These are phyloP conservation scores for Fraxinus baroniana DNA, from an alignment of 305 asterid species.

Conservation along the genomic window DNA sequence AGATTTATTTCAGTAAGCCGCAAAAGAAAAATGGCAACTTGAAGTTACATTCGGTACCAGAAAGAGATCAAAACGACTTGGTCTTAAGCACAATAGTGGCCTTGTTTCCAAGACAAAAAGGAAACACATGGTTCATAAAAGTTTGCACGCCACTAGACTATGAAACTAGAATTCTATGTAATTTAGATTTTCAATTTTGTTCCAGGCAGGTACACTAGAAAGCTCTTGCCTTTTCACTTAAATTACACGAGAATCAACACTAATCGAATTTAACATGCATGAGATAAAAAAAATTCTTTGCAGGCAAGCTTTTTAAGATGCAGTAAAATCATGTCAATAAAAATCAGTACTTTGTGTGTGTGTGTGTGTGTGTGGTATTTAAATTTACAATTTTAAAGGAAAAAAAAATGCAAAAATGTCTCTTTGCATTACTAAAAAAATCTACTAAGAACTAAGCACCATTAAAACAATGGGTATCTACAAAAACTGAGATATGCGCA, in stretches of 20 bases:
- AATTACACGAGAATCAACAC: neutral
- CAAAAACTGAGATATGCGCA: neutral
- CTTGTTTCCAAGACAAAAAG: neutral
- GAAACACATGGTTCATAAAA: neutral
- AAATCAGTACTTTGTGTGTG: neutral
- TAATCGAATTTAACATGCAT: neutral
- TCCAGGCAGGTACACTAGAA: neutral
- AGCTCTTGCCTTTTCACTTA: neutral
- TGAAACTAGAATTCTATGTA: neutral
- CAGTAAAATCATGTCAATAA: neutral
- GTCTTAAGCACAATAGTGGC: neutral
- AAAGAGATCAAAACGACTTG: neutral
- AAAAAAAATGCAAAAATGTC: neutral
- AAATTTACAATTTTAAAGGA: neutral
- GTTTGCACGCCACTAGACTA: neutral
- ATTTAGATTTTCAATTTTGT: neutral
- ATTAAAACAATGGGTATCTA: neutral
- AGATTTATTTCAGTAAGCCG: neutral
- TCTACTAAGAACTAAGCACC: neutral
- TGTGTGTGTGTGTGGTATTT: too few relatives aligned
- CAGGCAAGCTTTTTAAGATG: neutral
- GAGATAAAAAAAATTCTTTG: neutral
- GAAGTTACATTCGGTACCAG: neutral
- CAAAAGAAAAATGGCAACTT: neutral
- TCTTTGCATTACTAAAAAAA: neutral